Base-by-base conservation (phyloP, 2,329 filamentous ascomycete genomes). In the Ceratocystis albifundus region DNA sequence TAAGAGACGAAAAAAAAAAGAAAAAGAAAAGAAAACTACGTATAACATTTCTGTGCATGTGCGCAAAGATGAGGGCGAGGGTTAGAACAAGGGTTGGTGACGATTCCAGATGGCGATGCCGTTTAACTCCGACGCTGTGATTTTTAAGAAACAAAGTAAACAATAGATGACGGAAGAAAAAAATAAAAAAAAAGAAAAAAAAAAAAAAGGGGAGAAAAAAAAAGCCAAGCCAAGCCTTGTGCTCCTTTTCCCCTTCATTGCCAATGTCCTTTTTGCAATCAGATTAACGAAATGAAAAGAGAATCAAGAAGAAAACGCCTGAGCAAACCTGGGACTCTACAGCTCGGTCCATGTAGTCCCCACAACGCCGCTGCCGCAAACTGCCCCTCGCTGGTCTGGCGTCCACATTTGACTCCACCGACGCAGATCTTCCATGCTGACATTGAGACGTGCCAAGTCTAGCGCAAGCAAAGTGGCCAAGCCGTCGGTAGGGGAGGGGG, bases 371-470 rank as follows among this genome's bases (percentile, higher is more conserved):
- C 45, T 44, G 4, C 71, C 71, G 32, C 70, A 70, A 6, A 68
- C 67, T 0, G 64, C 64, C 12, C 67, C 68, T 3, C 61, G 66
- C 45, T 71, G 70, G 65, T 69, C 70, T 22, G 68, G 68, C 28
- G 69, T 69, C 41, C 71, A 68, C 68, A 71, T 68, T 28, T 66
- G 61, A 62, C 70, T 71, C 71, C 71, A 72, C 55, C 68, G 55
- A 62, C 67, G 65, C 59, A 71, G 62, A 65, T 72, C 70, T 17
- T 88, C 85, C 4, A 85, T 78, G 61, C 88, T 77, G 67, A 88
- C 25, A 36, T 68, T 68, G 46, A 68, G 62, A 25, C 46, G 74
- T 6, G 87, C 79, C 32, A 89, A 74, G 71, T 89, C 86, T 22
- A 83, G 77, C 66, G 73, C 70, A 61, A 75, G 74, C 12, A 78